phyloP scores from a whole-genome alignment of 2,329 filamentous ascomycete genomes.

The Aspergillus fischeri region DNA sequence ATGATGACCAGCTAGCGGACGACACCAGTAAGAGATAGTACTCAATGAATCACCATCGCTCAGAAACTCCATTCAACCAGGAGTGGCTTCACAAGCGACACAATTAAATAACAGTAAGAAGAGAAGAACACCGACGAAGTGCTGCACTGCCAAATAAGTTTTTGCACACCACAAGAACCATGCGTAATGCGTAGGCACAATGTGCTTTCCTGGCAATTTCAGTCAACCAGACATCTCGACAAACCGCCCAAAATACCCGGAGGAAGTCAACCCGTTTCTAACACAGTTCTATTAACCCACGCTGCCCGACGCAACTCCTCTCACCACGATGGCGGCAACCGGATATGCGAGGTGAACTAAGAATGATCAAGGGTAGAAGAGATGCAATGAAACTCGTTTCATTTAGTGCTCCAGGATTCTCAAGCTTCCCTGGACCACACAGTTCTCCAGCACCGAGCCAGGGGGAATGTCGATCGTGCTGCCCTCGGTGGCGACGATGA shows the following conservation, averaged over 20 bases:
- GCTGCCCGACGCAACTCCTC: background rate
- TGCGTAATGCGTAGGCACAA: background rate
- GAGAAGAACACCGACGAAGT: background rate
- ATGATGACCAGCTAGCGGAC: background rate
- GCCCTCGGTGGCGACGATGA: slow-evolving; percentile 96
- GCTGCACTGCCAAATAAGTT: slow-evolving; percentile 3
- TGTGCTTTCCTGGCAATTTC: background rate
- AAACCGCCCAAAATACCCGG: slow-evolving; percentile 9
- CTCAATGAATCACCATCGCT: background rate
- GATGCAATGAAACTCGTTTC: slow-evolving; percentile 10
- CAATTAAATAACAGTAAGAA: slow-evolving; percentile 8
- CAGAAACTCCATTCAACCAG: slow-evolving; percentile 1
- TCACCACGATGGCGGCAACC: background rate
- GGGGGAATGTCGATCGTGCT: slow-evolving; percentile 97
- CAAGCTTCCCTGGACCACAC: slow-evolving; percentile 96
- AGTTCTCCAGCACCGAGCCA: slow-evolving; percentile 95
- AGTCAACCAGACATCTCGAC: background rate
- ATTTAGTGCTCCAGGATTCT: slow-evolving; percentile 63
- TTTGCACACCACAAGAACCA: slow-evolving; percentile 4
- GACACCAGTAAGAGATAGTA: background rate
- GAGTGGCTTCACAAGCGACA: slow-evolving; percentile 2
- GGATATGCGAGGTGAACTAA: background rate
- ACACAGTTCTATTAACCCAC: slow-evolving; percentile 14
- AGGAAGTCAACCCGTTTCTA: slow-evolving; percentile 6
- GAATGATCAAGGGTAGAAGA: background rate